Base-by-base conservation (phyloP, 2,329 filamentous ascomycete genomes). In the Cryphonectria naterciae region DNA sequence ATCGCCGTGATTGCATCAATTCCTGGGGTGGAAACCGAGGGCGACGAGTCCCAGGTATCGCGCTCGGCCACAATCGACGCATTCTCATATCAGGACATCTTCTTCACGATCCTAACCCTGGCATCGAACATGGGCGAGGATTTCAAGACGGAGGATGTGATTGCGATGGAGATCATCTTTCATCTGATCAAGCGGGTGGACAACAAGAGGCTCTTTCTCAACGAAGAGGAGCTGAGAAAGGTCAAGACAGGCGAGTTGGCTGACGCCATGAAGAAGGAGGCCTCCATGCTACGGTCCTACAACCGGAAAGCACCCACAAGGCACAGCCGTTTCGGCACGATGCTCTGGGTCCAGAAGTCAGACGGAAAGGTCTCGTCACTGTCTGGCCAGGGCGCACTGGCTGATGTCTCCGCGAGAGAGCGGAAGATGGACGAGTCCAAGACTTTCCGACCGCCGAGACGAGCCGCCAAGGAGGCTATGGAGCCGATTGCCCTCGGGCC, bases 111-210 rank as follows among this genome's bases (percentile, higher is more conserved):
- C 32, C 84, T 98, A 67, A 97, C 94, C 0, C 85, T 99, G 64
- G 92, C 94, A 17, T 98, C 95, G 2, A 97, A 95, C 73, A 95
- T 98, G 84, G 93, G 93, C 46, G 94, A 98, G 56, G 95, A 98
- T 76, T 99, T 98, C 79, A 90, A 92, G 73, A 90, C 91, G 22
- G 94, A 98, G 75, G 95, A 98, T 78, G 90, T 95, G 1, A 87
- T 94, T n/a, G 81, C 98, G 32, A 88, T 99, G 82, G 96, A 99
- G 78, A 93, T 95, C 54, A 82, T 99, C 39, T 99, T 97, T 80
- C 94, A 98, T 76, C 80, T 99, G 1, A 88, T 98, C 70, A 98
- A 98, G 80, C 93, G 95, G 28, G 90, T 98, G 19, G 91, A 97
- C 79, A 86, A 92, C 2, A 88, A 92, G 72, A 93, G 94, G 78